A percentile compares a stretch with the other conserved stretches of the same genome.
Evolutionary conservation across 768 basidiomycete species (phyloP).

Genomic region (Megacollybia marginata): DNA sequence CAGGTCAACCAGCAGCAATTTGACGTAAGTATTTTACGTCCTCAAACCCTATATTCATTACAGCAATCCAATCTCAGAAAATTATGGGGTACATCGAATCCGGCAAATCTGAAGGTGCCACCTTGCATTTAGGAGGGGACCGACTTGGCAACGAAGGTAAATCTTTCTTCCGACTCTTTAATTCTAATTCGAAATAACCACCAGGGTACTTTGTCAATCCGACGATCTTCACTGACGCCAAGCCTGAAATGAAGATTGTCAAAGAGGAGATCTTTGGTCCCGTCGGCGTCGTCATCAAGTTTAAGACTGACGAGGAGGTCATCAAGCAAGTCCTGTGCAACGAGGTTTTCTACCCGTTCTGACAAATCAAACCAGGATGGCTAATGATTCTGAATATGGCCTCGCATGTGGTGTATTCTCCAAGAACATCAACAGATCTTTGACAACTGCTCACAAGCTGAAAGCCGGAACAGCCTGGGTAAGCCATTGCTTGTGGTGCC

Average conservation of each 20-base stretch:
- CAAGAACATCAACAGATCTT: slow-evolving; percentile 65
- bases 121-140: slow-evolving; percentile 50
- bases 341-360: slow-evolving; percentile 15
- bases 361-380: slow-evolving; percentile 56
- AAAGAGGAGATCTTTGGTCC: slow-evolving; percentile 70
- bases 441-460: slow-evolving; percentile 64
- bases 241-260: slow-evolving; percentile 61
- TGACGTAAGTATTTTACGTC: slow-evolving; percentile 36
- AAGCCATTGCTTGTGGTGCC: slow-evolving; percentile 3
- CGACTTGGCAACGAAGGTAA: slow-evolving; percentile 43
- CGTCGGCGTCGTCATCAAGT: slow-evolving; percentile 62
- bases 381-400: slow-evolving; percentile 86
- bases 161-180: too few relatives aligned
- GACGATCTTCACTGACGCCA: slow-evolving; percentile 60
- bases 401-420: slow-evolving; percentile 86
- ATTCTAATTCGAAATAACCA: too few relatives aligned
- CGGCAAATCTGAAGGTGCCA: slow-evolving; percentile 64
- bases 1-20: slow-evolving; percentile 72
- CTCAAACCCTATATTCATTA: neutral
- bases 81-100: slow-evolving; percentile 66
- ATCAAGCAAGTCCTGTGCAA: neutral
- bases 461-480: slow-evolving; percentile 81
- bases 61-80: slow-evolving; percentile 28
- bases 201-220: slow-evolving; percentile 50
- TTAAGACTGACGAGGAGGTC: slow-evolving; percentile 44